These are phyloP conservation scores for Plantago ovata DNA, from an alignment of 257 asterid species.

Conservation along the genomic window DNA sequence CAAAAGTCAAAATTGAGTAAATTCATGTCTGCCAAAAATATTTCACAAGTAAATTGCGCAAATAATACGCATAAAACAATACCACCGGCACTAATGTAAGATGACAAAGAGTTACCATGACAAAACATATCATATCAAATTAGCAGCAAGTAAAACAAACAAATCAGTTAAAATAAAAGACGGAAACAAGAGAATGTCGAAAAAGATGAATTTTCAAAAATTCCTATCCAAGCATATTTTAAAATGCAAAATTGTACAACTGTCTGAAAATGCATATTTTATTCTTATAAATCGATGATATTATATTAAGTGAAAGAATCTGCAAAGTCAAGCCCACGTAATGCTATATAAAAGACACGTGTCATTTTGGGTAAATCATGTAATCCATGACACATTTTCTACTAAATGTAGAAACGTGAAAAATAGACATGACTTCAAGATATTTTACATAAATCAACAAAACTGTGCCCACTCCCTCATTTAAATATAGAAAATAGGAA, in stretches of 20 bases:
- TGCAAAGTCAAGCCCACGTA: not conserved
- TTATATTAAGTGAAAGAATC: not conserved
- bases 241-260: not conserved
- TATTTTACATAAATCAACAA: not conserved
- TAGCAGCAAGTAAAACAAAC: not conserved
- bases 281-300: not conserved
- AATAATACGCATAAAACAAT: not conserved
- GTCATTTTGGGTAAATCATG: slow-evolving; percentile 1
- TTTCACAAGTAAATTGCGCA: not conserved
- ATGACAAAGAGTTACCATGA: too few relatives aligned
- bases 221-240: not conserved
- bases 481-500: not conserved
- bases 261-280: not conserved
- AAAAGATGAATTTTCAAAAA: not conserved
- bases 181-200: not conserved
- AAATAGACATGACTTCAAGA: too few relatives aligned
- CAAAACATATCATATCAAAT: not conserved
- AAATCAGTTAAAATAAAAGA: not conserved
- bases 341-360: not conserved
- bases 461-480: not conserved
- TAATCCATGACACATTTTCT: too few relatives aligned
- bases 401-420: too few relatives aligned
- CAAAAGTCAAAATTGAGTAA: slow-evolving; percentile 6
- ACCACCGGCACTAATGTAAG: not conserved
- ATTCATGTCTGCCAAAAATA: not conserved